Conservation (phyloP, 179 eudicot genomes). For the Camellia oleifera region DNA sequence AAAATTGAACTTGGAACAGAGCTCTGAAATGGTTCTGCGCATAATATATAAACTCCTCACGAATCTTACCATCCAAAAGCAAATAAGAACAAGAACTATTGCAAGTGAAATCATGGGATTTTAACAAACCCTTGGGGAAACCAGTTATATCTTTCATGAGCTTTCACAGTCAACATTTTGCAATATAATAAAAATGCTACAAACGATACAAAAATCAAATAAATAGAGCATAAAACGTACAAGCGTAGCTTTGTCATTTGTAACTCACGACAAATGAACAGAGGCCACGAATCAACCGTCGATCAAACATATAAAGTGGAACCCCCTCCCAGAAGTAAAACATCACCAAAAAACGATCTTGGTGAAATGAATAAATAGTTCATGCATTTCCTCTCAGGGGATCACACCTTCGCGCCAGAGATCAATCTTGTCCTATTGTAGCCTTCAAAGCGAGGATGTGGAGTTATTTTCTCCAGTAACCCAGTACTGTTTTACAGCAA, state of each 20-base stretch:
- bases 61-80: too few species aligned
- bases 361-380: not conserved
- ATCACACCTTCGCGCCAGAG: not conserved
- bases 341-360: not conserved
- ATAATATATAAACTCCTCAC: too few species aligned
- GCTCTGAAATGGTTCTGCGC: too few species aligned
- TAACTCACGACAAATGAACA: not conserved
- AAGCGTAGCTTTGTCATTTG: not conserved
- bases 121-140: not conserved
- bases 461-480: slow-evolving; percentile 32
- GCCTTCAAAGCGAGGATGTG: slow-evolving; percentile 24
- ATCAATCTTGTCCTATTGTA: not conserved
- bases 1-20: too few species aligned
- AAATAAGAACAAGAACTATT: not conserved
- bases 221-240: not conserved
- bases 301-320: not conserved
- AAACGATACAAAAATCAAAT: not conserved
- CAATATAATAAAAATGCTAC: not conserved
- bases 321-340: not conserved
- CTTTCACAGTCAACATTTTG: not conserved
- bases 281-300: not conserved
- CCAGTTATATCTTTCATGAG: not conserved
- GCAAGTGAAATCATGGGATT: not conserved
- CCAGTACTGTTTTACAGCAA: slow-evolving; percentile 47
- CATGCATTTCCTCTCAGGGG: not conserved